Base-by-base conservation (phyloP, 192 early-diverging fungal genomes). In the Podila horticola region DNA sequence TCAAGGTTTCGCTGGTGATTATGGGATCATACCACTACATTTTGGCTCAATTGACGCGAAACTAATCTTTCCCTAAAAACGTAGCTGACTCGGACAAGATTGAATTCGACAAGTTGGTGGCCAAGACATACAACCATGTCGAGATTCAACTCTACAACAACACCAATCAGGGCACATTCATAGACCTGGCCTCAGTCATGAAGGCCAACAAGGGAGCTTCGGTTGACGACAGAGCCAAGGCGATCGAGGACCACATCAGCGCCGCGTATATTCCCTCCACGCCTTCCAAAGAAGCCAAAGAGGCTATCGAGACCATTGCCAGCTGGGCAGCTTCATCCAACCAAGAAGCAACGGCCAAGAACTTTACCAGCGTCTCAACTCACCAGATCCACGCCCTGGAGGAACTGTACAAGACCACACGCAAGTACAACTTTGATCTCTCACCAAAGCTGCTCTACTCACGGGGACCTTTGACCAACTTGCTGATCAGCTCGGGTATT, bases 401-500 rank as follows among this genome's bases (percentile, higher is more conserved):
- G 24, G 71, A 71, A 17, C 67, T 87, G 4, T 67, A 92, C 41
- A 71, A 86, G n/a, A 69, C 75, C 11, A 82, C 89, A 17, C 88
- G 90, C 26, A 82, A 86, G 48, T 95, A 88, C 83, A 90, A 88
- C 71, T 72, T 95, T 36, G 94, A 95, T 62, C 84, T 94, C 7
- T 64, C 85, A 1, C 93, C 95, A 5, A 94, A 93, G 71, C 64
- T 97, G 30, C 71, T 94, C 3, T 85, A 86, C 36, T 90, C 89
- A 20, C 88, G 91, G 12, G 95, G 96, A 15, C 72, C 82, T 0
- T 67, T 95, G 26, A 91, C 96, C 9, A 92, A 97, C 55, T 60
- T 92, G 33, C 74, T 98, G 65, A 90, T 97, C 57, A 84, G 79
- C 34, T 92, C 90, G 8, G 94, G 93, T 8, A 91, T 96, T 19